A percentile compares a stretch with the other conserved stretches of the same genome.
phyloP scores from a whole-genome alignment of 768 basidiomycete genomes.

The Jaapia argillacea region DNA sequence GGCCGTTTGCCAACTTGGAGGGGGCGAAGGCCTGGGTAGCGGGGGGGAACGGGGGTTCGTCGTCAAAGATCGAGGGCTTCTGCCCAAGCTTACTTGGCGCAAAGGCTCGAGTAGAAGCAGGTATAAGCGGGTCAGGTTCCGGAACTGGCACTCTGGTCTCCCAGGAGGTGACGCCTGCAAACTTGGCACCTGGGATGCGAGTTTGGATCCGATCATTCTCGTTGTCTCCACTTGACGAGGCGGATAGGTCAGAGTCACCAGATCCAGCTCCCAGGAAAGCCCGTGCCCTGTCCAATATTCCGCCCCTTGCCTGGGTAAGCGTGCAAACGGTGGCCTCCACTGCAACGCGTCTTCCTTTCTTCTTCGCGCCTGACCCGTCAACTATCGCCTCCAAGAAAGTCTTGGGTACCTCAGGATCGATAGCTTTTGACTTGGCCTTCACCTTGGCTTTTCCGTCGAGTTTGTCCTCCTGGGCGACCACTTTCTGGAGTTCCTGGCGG shows the following conservation, averaged over 20 bases:
- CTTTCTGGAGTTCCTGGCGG: not conserved
- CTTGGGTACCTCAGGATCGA: not conserved
- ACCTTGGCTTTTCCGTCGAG: not conserved
- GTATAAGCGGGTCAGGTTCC: too few relatives aligned
- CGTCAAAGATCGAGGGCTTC: not conserved
- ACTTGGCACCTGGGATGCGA: conserved; percentile 24
- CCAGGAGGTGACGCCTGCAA: conserved; percentile 10
- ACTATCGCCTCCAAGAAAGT: not conserved
- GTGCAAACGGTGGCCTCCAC: not conserved
- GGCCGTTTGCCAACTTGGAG: conserved; percentile 18
- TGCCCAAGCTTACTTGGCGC: not conserved
- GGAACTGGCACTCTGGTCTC: too few relatives aligned
- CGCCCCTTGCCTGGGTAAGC: not conserved
- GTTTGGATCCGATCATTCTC: conserved; percentile 14
- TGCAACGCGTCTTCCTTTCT: not conserved
- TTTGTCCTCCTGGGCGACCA: not conserved
- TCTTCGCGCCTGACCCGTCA: not conserved
- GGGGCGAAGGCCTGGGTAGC: conserved; percentile 21
- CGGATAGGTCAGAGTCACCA: not conserved
- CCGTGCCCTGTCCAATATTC: not conserved
- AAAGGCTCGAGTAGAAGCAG: too few relatives aligned
- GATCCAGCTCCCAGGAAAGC: not conserved
- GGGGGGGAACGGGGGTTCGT: conserved; percentile 10
- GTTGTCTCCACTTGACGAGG: not conserved
- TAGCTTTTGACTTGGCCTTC: not conserved